Base-by-base conservation (phyloP, 1,284 basidiomycete species). In the Ganoderma sinense region DNA sequence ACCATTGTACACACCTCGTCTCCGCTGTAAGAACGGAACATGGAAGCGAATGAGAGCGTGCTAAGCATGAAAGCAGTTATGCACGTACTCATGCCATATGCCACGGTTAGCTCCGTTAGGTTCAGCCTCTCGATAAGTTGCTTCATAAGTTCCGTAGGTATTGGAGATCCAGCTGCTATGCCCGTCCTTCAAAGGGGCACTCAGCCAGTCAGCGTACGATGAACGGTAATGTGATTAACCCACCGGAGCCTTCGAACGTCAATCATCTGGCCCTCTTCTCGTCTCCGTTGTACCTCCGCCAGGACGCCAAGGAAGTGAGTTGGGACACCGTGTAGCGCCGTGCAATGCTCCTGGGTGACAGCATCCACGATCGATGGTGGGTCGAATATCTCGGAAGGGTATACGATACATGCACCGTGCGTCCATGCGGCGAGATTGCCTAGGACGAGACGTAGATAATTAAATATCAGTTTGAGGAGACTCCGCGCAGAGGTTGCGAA, bases 341-440 rank as follows among this genome's bases (percentile, higher is more conserved):
- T 95, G 69, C 93, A 94, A 67, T 82, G 82, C 74, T 95, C 93
- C 41, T 86, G 82, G 8, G 85, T 79, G 18, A 95, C 80, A 0
- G 94, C 87, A 67, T 94, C 87, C 53, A 94, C 88, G 67, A 92
- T 89, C 13, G 88, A 83, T 48, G 80, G 79, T 0, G 94, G 89
- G 74, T 93, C 82, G 76, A 87, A 95, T 0, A 85, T 82, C 61
- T 89, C 87, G 0, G 92, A 89, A 0, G 94, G 86, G 76, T 95
- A 96, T 7, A 96, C 91, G 58, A 95, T 85, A 68, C 87, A 90
- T 13, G 91, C 85, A 0, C 91, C 92, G 71, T 94, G 89, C 1
- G 87, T 83, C 93, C 93, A 96, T 0, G 92, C 88, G 0, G 94
- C 92, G 29, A 95, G 84, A 75, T 96, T 96, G 48, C 94, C 94